phyloP scores from a whole-genome alignment of 495 filamentous ascomycete species.

The Hypoxylon fuscum region DNA sequence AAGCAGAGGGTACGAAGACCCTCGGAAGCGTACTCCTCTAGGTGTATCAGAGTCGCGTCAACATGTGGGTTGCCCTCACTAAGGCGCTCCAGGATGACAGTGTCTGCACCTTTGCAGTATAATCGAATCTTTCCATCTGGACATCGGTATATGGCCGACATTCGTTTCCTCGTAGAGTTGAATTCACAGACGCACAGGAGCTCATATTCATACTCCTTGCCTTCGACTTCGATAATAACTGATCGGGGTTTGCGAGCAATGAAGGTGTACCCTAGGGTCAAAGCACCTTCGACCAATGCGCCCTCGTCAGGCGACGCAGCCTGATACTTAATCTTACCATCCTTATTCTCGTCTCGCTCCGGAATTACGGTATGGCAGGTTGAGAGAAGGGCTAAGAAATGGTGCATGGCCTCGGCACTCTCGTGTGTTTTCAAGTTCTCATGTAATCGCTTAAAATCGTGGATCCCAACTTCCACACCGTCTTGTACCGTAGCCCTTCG shows the following conservation, averaged over 20 bases:
- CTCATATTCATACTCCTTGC: slow-evolving; percentile 82
- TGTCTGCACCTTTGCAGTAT: slow-evolving; percentile 98
- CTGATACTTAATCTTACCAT: slow-evolving; percentile 91
- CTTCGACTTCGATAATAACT: slow-evolving; percentile 80
- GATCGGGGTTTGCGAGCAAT: slow-evolving; percentile 86
- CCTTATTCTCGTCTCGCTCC: slow-evolving; percentile 78
- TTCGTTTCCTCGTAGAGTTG: slow-evolving; percentile 96
- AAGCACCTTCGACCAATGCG: slow-evolving; percentile 92
- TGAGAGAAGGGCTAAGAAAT: slow-evolving; percentile 87
- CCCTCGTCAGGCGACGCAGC: slow-evolving; percentile 98
- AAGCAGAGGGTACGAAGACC: slow-evolving; percentile 95
- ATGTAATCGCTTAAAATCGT: slow-evolving; percentile 82
- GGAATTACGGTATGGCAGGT: slow-evolving; percentile 99
- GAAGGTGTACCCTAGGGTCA: slow-evolving; percentile 85
- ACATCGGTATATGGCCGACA: slow-evolving; percentile 96
- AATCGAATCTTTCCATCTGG: slow-evolving; percentile 93
- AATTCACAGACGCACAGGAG: slow-evolving; percentile 97
- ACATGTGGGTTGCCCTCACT: slow-evolving; percentile 81
- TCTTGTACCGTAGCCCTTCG: slow-evolving; percentile 80
- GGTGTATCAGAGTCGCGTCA: slow-evolving; percentile 86
- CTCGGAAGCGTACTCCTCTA: slow-evolving; percentile 98
- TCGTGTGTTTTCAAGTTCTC: slow-evolving; percentile 78
- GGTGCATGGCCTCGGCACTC: slow-evolving; percentile 76
- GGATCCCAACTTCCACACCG: slow-evolving; percentile 79
- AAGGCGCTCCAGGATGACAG: slow-evolving; percentile 90